These are phyloP conservation scores for Coniochaeta sp. DNA, from an alignment of 2,329 filamentous ascomycete species.

Conservation along the genomic window DNA sequence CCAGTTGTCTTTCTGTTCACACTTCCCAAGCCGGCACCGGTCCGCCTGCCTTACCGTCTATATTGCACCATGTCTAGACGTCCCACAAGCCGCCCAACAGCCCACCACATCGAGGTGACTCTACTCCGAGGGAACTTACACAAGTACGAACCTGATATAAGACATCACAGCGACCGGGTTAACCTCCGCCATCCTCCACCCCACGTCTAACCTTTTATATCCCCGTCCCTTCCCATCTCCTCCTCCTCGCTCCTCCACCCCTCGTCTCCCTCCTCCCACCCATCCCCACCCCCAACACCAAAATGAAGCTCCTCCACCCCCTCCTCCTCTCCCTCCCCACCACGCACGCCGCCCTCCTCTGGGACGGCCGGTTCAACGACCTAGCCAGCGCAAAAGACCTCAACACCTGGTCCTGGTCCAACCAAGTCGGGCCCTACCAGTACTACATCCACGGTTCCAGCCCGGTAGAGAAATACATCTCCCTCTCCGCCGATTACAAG, in stretches of 20 bases:
- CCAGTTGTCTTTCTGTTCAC: not conserved
- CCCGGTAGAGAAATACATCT: slow-evolving; percentile 51
- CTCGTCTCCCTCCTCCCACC: not conserved
- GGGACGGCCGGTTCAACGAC: slow-evolving; percentile 62
- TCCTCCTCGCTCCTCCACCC: not conserved
- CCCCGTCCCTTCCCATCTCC: no score
- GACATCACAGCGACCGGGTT: no score
- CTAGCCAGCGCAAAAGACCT: slow-evolving; percentile 46
- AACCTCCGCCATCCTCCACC: no score
- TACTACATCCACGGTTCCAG: slow-evolving; percentile 68
- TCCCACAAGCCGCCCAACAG: not conserved
- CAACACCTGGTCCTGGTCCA: slow-evolving; percentile 58
- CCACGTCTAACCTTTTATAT: no score
- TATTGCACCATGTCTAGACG: not conserved
- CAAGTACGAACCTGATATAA: not conserved
- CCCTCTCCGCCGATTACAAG: slow-evolving; percentile 52
- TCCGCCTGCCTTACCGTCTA: slow-evolving; percentile 4
- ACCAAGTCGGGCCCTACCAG: slow-evolving; percentile 63
- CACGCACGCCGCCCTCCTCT: slow-evolving; percentile 26
- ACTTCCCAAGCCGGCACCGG: slow-evolving; percentile 4
- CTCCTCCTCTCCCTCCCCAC: slow-evolving; percentile 11
- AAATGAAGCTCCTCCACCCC: slow-evolving; percentile 5
- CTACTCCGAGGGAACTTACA: not conserved
- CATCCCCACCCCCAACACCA: slow-evolving; percentile 11
- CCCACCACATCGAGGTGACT: not conserved